A percentile compares a stretch with the other conserved stretches of the same genome.
phyloP scores from a whole-genome alignment of 352 stramenopile genomes.

The Blastocystis sp. region DNA sequence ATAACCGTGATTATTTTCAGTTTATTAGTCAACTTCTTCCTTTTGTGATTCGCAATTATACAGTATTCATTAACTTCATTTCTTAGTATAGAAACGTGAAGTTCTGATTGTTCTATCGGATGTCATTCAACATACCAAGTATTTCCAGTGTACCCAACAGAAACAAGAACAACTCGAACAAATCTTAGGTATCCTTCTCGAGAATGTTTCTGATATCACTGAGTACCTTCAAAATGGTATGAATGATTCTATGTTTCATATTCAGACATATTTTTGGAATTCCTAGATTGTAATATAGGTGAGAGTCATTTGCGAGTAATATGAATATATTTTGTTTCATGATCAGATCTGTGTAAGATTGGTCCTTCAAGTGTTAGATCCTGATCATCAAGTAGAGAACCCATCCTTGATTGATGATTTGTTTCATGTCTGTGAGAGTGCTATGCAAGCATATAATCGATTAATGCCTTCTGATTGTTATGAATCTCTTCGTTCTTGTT shows the following conservation, averaged over 20 bases:
- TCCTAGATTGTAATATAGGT: neutral
- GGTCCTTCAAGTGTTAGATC: neutral
- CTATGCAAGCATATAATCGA: neutral
- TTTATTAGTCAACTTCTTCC: neutral
- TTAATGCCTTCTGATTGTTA: neutral
- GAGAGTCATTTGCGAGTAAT: neutral
- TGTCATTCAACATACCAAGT: neutral
- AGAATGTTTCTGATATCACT: neutral
- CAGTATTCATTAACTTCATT: neutral
- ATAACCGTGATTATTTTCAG: constrained; percentile 29
- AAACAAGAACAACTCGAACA: neutral
- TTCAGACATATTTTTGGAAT: constrained; percentile 17
- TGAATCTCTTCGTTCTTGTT: neutral
- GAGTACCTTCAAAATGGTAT: constrained; percentile 14
- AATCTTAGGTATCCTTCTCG: neutral
- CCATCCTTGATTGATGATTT: neutral
- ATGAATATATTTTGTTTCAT: too few relatives aligned
- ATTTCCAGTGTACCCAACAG: neutral
- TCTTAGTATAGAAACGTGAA: neutral
- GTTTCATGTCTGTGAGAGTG: neutral
- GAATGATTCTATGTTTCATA: neutral
- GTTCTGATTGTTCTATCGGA: constrained; percentile 13
- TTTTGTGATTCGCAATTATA: neutral
- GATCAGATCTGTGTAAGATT: neutral
- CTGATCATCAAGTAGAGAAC: neutral